A percentile compares a stretch with the other conserved stretches of the same genome.
Conservation (phyloP, 441 rosid species). For the Melastoma candidum region DNA sequence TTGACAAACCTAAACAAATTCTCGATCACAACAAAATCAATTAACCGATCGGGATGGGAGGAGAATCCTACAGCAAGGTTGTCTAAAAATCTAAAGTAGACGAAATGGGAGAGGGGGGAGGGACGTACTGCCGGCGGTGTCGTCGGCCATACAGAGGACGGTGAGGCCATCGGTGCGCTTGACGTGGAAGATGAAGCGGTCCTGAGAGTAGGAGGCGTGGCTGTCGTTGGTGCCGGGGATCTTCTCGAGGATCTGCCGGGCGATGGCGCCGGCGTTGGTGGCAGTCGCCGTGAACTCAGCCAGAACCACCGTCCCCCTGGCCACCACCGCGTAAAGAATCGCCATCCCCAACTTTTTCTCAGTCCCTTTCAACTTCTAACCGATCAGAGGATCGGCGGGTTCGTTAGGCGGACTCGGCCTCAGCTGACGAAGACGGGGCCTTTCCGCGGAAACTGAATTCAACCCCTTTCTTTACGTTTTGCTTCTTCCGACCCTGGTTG, state of each 20-base stretch:
- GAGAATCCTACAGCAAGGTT: background rate
- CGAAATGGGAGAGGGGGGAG: background rate
- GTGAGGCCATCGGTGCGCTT: slow-evolving; percentile 94
- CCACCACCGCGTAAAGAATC: slow-evolving; percentile 75
- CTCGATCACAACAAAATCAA: too few species aligned
- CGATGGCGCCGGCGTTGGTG: slow-evolving; percentile 73
- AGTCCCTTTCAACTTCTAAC: background rate
- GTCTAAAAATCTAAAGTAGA: background rate
- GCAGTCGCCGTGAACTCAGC: slow-evolving; percentile 75
- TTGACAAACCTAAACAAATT: too few species aligned
- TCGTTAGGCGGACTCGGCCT: background rate
- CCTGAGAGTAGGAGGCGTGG: slow-evolving; percentile 83
- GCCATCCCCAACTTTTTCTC: slow-evolving; percentile 36
- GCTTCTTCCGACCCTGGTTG: too few species aligned
- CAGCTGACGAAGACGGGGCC: too few species aligned
- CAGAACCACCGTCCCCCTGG: slow-evolving; percentile 78
- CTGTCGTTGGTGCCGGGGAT: slow-evolving; percentile 58
- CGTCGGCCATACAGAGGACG: slow-evolving; percentile 97
- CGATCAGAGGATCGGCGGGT: background rate
- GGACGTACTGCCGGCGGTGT: slow-evolving; percentile 63
- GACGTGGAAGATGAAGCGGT: slow-evolving; percentile 80
- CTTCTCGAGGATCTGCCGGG: slow-evolving; percentile 73
- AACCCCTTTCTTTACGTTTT: too few species aligned
- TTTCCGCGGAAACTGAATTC: too few species aligned
- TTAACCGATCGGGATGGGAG: background rate